Percentiles rank a stretch among this genome's conserved stretches.
Conservation (phyloP, 2,329 filamentous ascomycete species). For the Pseudopithomyces chartarum region DNA sequence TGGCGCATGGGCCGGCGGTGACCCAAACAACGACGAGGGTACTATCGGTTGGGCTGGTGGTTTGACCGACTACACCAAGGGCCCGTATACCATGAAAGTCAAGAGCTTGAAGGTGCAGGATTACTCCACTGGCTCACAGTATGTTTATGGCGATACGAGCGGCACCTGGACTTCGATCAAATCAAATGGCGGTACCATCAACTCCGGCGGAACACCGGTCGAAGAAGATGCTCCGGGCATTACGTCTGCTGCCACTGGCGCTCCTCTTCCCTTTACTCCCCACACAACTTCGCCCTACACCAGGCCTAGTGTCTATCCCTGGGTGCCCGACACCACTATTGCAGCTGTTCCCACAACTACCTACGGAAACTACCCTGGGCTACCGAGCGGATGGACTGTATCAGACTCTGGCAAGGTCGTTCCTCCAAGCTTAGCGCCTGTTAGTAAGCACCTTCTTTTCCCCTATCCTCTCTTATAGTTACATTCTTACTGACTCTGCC, state of each 20-base stretch:
- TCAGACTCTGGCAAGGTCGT: slow-evolving; percentile 79
- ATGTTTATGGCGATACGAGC: slow-evolving; percentile 77
- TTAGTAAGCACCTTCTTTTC: slow-evolving; percentile 63
- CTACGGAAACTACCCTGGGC: slow-evolving; percentile 57
- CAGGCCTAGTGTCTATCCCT: slow-evolving; percentile 57
- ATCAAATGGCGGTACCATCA: slow-evolving; percentile 78
- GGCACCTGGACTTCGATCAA: slow-evolving; percentile 83
- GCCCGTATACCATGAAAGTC: slow-evolving; percentile 86
- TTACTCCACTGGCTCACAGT: slow-evolving; percentile 89
- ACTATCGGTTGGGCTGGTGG: slow-evolving; percentile 92
- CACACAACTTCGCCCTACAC: slow-evolving; percentile 62
- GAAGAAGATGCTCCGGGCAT: slow-evolving; percentile 63
- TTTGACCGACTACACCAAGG: slow-evolving; percentile 78
- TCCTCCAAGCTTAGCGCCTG: slow-evolving; percentile 69
- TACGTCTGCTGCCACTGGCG: slow-evolving; percentile 65
- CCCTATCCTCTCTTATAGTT: slow-evolving; percentile 10
- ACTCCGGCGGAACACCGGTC: slow-evolving; percentile 63
- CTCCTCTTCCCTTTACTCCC: slow-evolving; percentile 70
- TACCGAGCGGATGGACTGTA: slow-evolving; percentile 83
- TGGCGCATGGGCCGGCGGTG: slow-evolving; percentile 90
- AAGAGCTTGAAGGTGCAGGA: slow-evolving; percentile 78
- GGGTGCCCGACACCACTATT: slow-evolving; percentile 63
- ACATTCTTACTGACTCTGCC: slow-evolving; percentile 19
- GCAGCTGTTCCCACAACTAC: slow-evolving; percentile 53
- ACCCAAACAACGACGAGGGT: slow-evolving; percentile 75